Evolutionary conservation across 1,139 yeast species (phyloP), one percentile per base, ranked within the genome.

Genomic region (Suhomyces yuchorum): DNA sequence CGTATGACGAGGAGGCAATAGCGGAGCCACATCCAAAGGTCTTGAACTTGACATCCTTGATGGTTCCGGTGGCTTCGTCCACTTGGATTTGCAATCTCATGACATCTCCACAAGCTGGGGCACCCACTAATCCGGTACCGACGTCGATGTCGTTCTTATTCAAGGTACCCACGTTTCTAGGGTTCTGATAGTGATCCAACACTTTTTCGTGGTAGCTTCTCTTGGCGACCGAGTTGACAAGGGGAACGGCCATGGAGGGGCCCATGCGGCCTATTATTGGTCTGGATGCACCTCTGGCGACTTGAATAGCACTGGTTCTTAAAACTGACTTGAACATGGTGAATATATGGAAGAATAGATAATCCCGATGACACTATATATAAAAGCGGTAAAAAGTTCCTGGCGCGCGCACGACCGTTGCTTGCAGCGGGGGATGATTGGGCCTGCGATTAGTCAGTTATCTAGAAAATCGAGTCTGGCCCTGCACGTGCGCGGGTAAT

Each of bases 91-190:
- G 99, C 57, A 93, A 80, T 71, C 96, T 86, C 97, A 93, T 93
- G 45, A 93, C 99, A 74, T 93, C 99, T 51, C 99, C 99, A 75
- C 99, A 93, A 0, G 99, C 99, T 48, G 99, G 99, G 0, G 99
- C 99, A 47, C 99, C 93, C 17, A 93, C 99, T 40, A 93, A 80
- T 1, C 99, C 99, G 2, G 99, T 93, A 40, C 99, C 99, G n/a
- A 93, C 98, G 57, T 84, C 81, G 20, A 70, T 62, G 52, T 83
- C 81, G 53, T 77, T 78, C 71, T 92, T 91, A 70, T 91, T 90
- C 69, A 93, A 72, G 7, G 97, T 81, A 17, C 99, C 99, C 39
- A 93, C 99, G 65, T 93, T 93, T 68, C 99, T 82, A 51, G 99
- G 99, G 73, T 92, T 92, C 63, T 89, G 85, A 71, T 93, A 93